Base-by-base conservation (phyloP, 352 stramenopile genomes). In the Sclerospora graminicola region DNA sequence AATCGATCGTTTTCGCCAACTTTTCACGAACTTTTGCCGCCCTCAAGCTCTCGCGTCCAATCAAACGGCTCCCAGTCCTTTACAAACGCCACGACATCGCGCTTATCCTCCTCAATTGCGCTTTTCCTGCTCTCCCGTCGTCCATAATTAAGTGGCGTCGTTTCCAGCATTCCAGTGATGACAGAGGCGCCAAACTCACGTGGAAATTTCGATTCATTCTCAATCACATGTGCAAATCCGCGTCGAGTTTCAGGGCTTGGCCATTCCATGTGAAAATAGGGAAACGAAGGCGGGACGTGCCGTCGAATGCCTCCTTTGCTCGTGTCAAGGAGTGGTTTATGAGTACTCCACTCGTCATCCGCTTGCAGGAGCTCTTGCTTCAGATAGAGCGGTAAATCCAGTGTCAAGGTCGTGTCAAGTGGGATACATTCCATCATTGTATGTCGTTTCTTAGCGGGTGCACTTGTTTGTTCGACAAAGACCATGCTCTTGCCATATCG, bases 261-360 rank as follows among this genome's bases (percentile, higher is more conserved):
- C 81, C 81, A 92, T 51, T 86, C 75, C 30, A 92, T 85, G 49
- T 92, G 74, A 46, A 89, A 92, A 36, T 90, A 92, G 19, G 78
- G 55, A 46, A 89, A 89, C n/a, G 83, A 76, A 15, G 67, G 61
- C 5, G 81, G 81, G 4, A 92, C 60, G 29, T 83, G 64, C 19
- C 60, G 67, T 44, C 67, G 69, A 24, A 89, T 56, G 2, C 74
- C 74, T 6, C 69, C 68, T 30, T 76, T 65, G 34, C 46, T 69
- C 7, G 75, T 89, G 42, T 87, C 66, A 41, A 92, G 78, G 37
- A 92, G 72, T 50, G 85, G 83, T 44, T 84, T 81, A 57, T 92
- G 81, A 11, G 76, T 87, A 18, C 66, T 58, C 78, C 78, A 92
- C 45, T 89, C 80, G 29, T 76, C 67, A 46, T 87, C 68, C 2